Evolutionary conservation across 2,329 filamentous ascomycete species (phyloP), one percentile per base, ranked within the genome.

Genomic region (Aspergillus pseudoterreus): DNA sequence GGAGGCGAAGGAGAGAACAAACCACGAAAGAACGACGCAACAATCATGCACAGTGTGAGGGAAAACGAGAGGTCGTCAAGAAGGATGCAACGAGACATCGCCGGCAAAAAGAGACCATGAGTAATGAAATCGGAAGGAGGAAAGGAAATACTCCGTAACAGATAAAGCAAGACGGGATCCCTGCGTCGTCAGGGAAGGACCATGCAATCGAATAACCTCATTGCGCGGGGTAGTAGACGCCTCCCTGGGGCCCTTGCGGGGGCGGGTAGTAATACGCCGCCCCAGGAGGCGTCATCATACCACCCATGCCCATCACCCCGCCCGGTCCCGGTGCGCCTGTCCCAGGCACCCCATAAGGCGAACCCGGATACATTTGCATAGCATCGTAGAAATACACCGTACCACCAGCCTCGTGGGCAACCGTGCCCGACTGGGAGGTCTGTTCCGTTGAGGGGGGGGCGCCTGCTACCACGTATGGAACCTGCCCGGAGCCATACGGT

Each of bases 321-420:
- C 76, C 75, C 50, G 73, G 67, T 41, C 72, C 71, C 42, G 79
- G 74, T 47, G 80, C 75, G 19, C 80, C 35, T 6, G 35, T 38
- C 35, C 35, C 75, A 9, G 79, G 73, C 50, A 76, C 67, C 6
- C 77, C 65, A 50, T 77, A 74, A 27, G 76, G 73, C 57, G 22
- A 22, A 6, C 81, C 67, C 32, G 73, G 62, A 50, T 74, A 74
- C 39, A 92, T 75, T 65, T 91, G 86, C n/a, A 85, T 80, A 6
- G 89, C 81, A 65, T 95, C 88, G 63, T 91, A 92, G 68, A 96
- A 99, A 71, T 95, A 97, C 1, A 96, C 91, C 82, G 95, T 97
- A 55, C 94, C 94, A 61, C 96, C 95, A 57, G 86, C 85, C 74
- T 97, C 92, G 69, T 96, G 92, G 0, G 90, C 90, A 17, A 87